phyloP scores from a whole-genome alignment of 345 rosid species.

The Crucihimalaya himalaica region DNA sequence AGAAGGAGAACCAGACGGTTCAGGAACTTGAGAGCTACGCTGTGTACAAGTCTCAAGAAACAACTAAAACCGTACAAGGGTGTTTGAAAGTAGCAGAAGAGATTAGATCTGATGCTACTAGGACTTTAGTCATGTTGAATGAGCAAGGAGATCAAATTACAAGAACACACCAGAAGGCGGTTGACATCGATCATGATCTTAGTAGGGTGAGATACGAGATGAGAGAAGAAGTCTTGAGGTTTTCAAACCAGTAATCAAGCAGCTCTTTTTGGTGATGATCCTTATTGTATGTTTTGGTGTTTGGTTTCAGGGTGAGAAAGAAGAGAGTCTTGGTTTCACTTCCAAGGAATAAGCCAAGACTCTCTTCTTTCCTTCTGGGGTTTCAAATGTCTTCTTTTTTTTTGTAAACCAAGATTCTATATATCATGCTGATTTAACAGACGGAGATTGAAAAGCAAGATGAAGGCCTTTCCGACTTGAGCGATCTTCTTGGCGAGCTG shows the following conservation, averaged over 20 bases:
- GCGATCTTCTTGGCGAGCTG: constrained; percentile 68
- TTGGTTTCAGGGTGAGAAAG: constrained; percentile 83
- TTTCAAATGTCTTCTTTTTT: background rate
- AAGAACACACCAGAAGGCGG: constrained; percentile 62
- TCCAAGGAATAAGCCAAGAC: too few relatives aligned
- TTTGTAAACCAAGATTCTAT: background rate
- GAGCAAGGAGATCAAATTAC: constrained; percentile 84
- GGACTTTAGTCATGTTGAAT: constrained; percentile 77
- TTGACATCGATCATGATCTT: constrained; percentile 78
- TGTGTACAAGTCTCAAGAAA: constrained; percentile 81
- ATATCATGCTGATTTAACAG: constrained; percentile 43
- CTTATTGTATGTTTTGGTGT: constrained; percentile 7
- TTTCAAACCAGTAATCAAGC: background rate
- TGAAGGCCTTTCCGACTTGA: constrained; percentile 69
- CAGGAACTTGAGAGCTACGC: constrained; percentile 83
- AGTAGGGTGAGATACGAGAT: constrained; percentile 58
- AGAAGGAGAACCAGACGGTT: constrained; percentile 77
- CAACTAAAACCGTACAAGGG: constrained; percentile 70
- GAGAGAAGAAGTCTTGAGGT: constrained; percentile 8
- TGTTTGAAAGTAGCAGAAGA: constrained; percentile 86
- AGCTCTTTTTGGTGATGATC: background rate
- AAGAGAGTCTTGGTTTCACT: too few relatives aligned
- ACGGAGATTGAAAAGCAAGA: constrained; percentile 81
- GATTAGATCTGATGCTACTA: constrained; percentile 76
- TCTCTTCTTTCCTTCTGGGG: background rate